Evolutionary conservation across 768 basidiomycete species (phyloP).

Genomic region (Mycena rosella): DNA sequence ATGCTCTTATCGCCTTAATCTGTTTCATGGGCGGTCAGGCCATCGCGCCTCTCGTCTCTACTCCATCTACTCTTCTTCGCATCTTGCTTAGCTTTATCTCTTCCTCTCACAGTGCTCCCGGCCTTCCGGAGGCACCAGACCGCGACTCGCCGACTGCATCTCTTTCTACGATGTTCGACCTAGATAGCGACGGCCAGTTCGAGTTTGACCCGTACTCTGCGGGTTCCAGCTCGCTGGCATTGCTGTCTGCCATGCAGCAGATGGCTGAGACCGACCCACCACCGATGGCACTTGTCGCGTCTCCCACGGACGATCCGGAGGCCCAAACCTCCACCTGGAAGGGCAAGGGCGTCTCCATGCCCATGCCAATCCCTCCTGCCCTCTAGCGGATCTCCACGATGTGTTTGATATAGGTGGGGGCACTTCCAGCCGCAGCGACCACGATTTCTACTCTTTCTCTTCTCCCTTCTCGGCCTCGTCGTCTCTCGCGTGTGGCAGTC

Average conservation of each 20-base stretch:
- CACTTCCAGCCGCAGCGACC: conserved; percentile 40
- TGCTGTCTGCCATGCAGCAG: conserved; percentile 29
- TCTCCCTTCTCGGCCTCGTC: conserved; percentile 39
- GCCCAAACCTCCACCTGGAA: conserved; percentile 50
- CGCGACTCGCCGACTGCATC: neutral
- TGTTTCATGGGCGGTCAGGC: conserved; percentile 19
- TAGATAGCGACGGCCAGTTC: conserved; percentile 32
- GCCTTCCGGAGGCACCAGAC: neutral
- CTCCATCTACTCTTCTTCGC: conserved; percentile 6
- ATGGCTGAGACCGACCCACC: conserved; percentile 15
- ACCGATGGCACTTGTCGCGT: conserved; percentile 16
- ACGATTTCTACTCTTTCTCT: conserved; percentile 40
- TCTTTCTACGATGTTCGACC: conserved; percentile 31
- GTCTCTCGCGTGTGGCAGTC: conserved; percentile 9
- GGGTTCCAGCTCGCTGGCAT: neutral
- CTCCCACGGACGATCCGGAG: conserved; percentile 31
- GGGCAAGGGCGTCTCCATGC: conserved; percentile 68
- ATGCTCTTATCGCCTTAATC: conserved; percentile 27
- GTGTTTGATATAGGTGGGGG: conserved; percentile 47
- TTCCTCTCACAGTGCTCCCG: neutral
- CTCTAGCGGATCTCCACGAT: conserved; percentile 53
- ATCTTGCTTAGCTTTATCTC: conserved; percentile 5
- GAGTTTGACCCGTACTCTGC: conserved; percentile 37
- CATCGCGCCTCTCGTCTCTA: conserved; percentile 8
- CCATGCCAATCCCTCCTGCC: conserved; percentile 61